Percentiles rank a stretch among this genome's conserved stretches.
phyloP scores from a whole-genome alignment of 164 flowering plant genomes.

The Houttuynia cordata region DNA sequence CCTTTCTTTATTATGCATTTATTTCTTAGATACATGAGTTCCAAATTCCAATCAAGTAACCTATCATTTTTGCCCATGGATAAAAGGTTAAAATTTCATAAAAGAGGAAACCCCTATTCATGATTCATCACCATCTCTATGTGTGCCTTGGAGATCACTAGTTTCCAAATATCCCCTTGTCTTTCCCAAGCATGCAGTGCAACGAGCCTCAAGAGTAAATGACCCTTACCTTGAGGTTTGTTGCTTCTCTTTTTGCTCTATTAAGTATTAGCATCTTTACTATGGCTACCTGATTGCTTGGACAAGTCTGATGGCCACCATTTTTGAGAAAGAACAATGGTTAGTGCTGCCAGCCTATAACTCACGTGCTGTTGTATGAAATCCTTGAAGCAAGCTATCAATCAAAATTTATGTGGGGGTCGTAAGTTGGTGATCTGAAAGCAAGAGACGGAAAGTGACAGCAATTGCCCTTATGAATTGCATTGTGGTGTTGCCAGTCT shows the following conservation, averaged over 20 bases:
- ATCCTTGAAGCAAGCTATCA: background rate
- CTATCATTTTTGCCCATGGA: background rate
- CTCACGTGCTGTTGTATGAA: conserved; percentile 1
- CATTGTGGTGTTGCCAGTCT: background rate
- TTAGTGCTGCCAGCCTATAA: background rate
- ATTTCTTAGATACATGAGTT: background rate
- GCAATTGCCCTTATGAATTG: background rate
- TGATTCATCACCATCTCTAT: too few species aligned
- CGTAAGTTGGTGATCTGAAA: background rate
- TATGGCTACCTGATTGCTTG: background rate
- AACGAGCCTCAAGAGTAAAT: background rate
- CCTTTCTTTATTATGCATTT: background rate
- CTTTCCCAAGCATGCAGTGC: background rate
- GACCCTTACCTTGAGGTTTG: background rate
- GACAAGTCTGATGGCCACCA: background rate
- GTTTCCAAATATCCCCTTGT: conserved; percentile 1
- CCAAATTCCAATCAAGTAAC: conserved; percentile 1
- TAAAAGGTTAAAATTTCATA: too few species aligned
- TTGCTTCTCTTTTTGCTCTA: background rate
- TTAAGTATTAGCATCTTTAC: background rate
- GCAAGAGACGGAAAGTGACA: background rate
- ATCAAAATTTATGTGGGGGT: background rate
- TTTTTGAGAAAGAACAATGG: background rate
- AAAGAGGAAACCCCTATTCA: background rate
- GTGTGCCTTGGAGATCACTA: background rate